Evolutionary conservation across 176 grass and related monocot species (phyloP).

Genomic region (Lolium multiflorum): DNA sequence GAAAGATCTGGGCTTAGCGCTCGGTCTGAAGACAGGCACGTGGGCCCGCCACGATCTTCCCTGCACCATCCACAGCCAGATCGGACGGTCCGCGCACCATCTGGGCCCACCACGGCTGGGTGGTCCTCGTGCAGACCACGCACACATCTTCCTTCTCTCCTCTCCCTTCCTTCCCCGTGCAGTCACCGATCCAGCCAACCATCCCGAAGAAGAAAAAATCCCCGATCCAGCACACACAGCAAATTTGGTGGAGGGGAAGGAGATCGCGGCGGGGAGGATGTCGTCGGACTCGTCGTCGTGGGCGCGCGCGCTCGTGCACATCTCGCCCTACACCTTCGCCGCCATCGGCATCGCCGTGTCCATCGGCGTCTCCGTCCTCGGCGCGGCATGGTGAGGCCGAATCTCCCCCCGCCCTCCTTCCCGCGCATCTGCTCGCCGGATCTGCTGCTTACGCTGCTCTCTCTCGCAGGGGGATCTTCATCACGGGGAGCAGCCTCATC

Average conservation of each 20-base stretch:
- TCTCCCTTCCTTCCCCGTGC: not conserved
- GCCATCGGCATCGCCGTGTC: slow-evolving; percentile 97
- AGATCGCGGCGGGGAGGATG: slow-evolving; percentile 45
- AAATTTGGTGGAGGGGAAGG: too few relatives aligned
- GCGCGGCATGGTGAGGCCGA: slow-evolving; percentile 76
- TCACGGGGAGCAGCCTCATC: slow-evolving; percentile 97
- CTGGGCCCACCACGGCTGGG: not conserved
- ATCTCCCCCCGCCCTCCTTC: not conserved
- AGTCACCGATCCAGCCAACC: slow-evolving; percentile 35
- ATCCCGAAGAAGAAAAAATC: not conserved
- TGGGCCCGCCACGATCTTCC: slow-evolving; percentile 1
- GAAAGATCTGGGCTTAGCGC: not conserved
- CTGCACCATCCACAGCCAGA: not conserved
- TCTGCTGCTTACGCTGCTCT: slow-evolving; percentile 22
- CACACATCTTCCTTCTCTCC: not conserved
- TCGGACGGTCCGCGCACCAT: not conserved
- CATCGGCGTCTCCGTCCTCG: slow-evolving; percentile 97
- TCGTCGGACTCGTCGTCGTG: slow-evolving; percentile 76
- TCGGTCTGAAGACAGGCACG: not conserved
- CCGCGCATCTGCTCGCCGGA: not conserved
- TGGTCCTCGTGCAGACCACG: slow-evolving; percentile 31
- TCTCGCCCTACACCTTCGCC: slow-evolving; percentile 97
- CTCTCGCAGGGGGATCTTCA: slow-evolving; percentile 89
- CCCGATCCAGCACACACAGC: slow-evolving; percentile 27
- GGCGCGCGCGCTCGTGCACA: slow-evolving; percentile 78